Conservation (phyloP, 2,329 filamentous ascomycete species). For the Knufia fluminis region DNA sequence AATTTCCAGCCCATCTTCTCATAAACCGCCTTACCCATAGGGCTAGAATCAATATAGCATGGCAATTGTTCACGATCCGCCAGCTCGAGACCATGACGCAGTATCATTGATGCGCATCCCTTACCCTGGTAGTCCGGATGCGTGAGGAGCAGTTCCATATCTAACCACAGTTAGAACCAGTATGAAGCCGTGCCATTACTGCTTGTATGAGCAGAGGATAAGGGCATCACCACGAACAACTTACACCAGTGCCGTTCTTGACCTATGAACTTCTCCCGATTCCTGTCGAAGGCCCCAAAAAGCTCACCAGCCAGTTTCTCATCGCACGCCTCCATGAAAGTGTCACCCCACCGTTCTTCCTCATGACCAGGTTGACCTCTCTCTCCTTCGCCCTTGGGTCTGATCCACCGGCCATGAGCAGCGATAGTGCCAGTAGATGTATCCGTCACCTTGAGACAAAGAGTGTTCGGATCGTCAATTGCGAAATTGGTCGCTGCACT, state of each 20-base stretch:
- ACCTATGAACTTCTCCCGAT: background rate
- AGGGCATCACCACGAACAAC: background rate
- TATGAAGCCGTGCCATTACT: background rate
- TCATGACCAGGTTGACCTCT: background rate
- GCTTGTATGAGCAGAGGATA: background rate
- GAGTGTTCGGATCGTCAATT: background rate
- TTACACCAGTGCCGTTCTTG: background rate
- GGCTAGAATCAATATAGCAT: constrained; percentile 31
- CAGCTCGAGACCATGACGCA: constrained; percentile 27
- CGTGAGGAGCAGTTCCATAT: constrained; percentile 12
- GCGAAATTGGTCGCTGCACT: background rate
- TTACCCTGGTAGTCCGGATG: constrained; percentile 28
- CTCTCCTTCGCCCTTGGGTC: background rate
- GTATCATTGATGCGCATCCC: constrained; percentile 30
- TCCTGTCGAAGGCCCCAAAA: background rate
- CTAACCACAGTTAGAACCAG: background rate
- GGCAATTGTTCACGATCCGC: constrained; percentile 29
- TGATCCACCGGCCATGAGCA: background rate
- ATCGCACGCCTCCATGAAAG: background rate
- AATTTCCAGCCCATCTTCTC: constrained; percentile 23
- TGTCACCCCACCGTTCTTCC: background rate
- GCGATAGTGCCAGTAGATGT: background rate
- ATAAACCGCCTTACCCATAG: constrained; percentile 30
- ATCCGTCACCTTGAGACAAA: background rate
- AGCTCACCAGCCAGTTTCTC: background rate